phyloP scores from a whole-genome alignment of 371 early-diverging fungal genomes.

The Mucor circinelloides region DNA sequence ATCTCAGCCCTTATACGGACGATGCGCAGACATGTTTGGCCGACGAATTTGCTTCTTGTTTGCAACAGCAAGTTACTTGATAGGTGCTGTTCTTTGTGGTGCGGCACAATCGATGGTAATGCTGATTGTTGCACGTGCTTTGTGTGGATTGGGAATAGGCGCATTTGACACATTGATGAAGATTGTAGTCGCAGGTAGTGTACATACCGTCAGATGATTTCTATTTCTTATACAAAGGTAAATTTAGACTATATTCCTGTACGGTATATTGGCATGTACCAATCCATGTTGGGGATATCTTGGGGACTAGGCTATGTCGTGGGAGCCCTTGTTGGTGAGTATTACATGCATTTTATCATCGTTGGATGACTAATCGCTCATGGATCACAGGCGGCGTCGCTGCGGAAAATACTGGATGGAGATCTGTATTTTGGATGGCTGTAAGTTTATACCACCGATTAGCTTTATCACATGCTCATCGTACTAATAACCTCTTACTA shows the following conservation, averaged over 20 bases:
- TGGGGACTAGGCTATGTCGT: constrained; percentile 62
- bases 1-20: constrained; percentile 67
- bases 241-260: constrained; percentile 52
- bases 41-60: constrained; percentile 60
- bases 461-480: neutral
- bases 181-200: constrained; percentile 69
- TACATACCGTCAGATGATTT: neutral
- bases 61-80: constrained; percentile 61
- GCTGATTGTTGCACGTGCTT: constrained; percentile 68
- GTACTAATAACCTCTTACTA: neutral
- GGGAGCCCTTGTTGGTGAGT: constrained; percentile 57
- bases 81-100: constrained; percentile 70
- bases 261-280: constrained; percentile 59
- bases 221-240: neutral
- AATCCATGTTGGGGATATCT: constrained; percentile 52
- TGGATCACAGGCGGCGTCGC: constrained; percentile 34
- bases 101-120: constrained; percentile 65
- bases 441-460: constrained; percentile 21
- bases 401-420: constrained; percentile 32
- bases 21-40: constrained; percentile 71
- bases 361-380: neutral
- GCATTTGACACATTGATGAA: constrained; percentile 67
- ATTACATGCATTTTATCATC: neutral
- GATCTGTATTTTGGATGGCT: constrained; percentile 46
- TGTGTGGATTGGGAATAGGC: constrained; percentile 76